Evolutionary conservation across 345 rosid species (phyloP).

Genomic region (Citrus maxima): DNA sequence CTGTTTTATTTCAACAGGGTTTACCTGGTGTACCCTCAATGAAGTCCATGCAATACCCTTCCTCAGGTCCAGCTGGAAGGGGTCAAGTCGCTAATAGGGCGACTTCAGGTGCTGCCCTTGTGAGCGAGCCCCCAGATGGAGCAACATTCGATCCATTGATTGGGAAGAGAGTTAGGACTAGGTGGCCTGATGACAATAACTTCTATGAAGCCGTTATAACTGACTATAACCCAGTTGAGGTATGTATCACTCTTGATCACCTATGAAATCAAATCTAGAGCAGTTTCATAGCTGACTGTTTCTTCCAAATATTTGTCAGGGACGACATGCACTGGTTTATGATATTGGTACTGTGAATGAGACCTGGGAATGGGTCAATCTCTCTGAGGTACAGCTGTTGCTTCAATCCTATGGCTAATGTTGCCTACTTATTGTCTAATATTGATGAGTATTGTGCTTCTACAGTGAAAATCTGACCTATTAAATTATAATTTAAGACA

Average conservation of each 20-base stretch:
- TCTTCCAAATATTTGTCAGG: conserved; percentile 36
- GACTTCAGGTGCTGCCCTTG: conserved; percentile 44
- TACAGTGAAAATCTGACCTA: background rate
- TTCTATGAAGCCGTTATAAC: conserved; percentile 88
- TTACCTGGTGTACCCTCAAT: conserved; percentile 57
- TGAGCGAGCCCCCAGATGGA: conserved; percentile 47
- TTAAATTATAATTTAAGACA: background rate
- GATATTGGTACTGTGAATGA: conserved; percentile 68
- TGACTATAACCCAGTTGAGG: conserved; percentile 60
- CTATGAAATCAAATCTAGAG: conserved; percentile 1
- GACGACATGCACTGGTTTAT: conserved; percentile 80
- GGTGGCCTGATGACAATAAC: conserved; percentile 95
- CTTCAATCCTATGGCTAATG: background rate
- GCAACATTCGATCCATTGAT: conserved; percentile 44
- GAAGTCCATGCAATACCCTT: conserved; percentile 51
- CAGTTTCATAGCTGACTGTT: conserved; percentile 4
- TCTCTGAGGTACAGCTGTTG: conserved; percentile 55
- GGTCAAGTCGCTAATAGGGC: conserved; percentile 55
- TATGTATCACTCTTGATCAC: conserved; percentile 24
- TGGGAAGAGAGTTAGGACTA: conserved; percentile 74
- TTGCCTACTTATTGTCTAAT: background rate
- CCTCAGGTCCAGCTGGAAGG: conserved; percentile 58
- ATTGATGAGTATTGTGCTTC: background rate
- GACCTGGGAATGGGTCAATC: conserved; percentile 97
- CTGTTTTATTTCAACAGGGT: conserved; percentile 37